phyloP scores from a whole-genome alignment of 371 early-diverging fungal species.

The Dichotomocladium elegans region DNA sequence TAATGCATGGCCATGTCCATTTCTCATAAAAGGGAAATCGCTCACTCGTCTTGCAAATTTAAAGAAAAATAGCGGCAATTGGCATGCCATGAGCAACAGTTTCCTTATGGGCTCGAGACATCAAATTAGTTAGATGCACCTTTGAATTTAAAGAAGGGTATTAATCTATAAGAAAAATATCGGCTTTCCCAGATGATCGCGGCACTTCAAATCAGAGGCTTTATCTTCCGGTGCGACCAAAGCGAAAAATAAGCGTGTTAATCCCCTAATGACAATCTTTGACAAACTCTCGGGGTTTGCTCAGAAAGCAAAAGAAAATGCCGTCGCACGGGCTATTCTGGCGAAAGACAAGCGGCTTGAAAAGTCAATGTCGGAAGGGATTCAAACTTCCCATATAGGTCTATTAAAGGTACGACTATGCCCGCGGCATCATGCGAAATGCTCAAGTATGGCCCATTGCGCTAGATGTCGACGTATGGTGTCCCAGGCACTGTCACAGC shows the following conservation, averaged over 20 bases:
- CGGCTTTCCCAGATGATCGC: too few relatives aligned
- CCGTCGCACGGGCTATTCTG: constrained; percentile 23
- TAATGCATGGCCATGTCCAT: too few relatives aligned
- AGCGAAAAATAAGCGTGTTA: not conserved
- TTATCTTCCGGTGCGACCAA: too few relatives aligned
- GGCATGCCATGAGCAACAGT: too few relatives aligned
- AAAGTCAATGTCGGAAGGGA: constrained; percentile 24
- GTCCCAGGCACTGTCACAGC: constrained; percentile 40
- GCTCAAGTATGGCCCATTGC: not conserved
- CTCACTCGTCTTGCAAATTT: too few relatives aligned
- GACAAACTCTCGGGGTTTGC: constrained; percentile 39
- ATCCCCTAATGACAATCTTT: constrained; percentile 25
- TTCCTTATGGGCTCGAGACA: too few relatives aligned
- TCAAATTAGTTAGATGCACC: too few relatives aligned
- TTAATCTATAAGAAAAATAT: too few relatives aligned
- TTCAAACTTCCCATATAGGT: constrained; percentile 18
- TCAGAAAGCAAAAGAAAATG: constrained; percentile 39
- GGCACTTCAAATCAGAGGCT: too few relatives aligned
- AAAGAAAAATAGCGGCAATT: too few relatives aligned
- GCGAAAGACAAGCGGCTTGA: constrained; percentile 43
- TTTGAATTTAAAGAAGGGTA: too few relatives aligned
- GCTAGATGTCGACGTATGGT: constrained; percentile 46
- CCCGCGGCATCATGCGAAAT: not conserved
- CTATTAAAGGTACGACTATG: constrained; percentile 9
- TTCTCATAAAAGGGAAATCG: too few relatives aligned